Percentiles rank a stretch among this genome's conserved stretches.
phyloP scores from a whole-genome alignment of 1,284 basidiomycete species.

The Violaceomyces palustris region DNA sequence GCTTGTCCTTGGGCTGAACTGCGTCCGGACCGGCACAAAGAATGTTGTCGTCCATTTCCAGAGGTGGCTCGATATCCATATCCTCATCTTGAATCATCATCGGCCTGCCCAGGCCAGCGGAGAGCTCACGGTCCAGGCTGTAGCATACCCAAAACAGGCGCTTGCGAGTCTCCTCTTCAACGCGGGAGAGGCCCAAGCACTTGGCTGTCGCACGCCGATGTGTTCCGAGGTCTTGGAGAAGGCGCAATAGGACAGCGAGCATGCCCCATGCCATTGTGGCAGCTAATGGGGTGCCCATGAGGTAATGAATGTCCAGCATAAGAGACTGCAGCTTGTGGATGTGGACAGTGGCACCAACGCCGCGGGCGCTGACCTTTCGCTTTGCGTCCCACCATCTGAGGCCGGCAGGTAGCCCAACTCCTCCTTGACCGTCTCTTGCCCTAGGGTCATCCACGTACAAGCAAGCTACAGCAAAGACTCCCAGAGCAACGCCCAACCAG shows the following conservation, averaged over 20 bases:
- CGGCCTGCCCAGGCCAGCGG: constrained; percentile 31
- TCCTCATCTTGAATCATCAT: constrained; percentile 44
- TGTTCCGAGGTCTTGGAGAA: constrained; percentile 33
- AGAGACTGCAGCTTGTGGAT: constrained; percentile 13
- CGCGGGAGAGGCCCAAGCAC: constrained; percentile 18
- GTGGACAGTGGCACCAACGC: too few species aligned
- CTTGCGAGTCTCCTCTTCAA: constrained; percentile 31
- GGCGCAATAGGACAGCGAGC: constrained; percentile 26
- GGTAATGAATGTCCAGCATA: constrained; percentile 17
- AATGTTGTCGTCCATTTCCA: constrained; percentile 36
- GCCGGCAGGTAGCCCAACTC: too few species aligned
- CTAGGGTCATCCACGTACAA: constrained; percentile 21
- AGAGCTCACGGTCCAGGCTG: constrained; percentile 32
- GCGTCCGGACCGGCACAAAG: constrained; percentile 15
- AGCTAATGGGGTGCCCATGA: constrained; percentile 17
- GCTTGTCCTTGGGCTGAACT: constrained; percentile 18
- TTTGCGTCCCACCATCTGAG: constrained; percentile 23
- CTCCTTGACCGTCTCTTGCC: constrained; percentile 10
- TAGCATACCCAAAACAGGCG: constrained; percentile 41
- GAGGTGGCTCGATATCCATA: constrained; percentile 37
- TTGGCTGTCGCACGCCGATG: constrained; percentile 34
- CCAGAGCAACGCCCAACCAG: constrained; percentile 21
- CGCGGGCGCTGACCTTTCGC: constrained; percentile 8
- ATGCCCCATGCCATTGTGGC: constrained; percentile 27
- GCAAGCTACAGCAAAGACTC: constrained; percentile 33